Conservation (phyloP, 108 stramenopile genomes). For the Epipyxis sp. region DNA sequence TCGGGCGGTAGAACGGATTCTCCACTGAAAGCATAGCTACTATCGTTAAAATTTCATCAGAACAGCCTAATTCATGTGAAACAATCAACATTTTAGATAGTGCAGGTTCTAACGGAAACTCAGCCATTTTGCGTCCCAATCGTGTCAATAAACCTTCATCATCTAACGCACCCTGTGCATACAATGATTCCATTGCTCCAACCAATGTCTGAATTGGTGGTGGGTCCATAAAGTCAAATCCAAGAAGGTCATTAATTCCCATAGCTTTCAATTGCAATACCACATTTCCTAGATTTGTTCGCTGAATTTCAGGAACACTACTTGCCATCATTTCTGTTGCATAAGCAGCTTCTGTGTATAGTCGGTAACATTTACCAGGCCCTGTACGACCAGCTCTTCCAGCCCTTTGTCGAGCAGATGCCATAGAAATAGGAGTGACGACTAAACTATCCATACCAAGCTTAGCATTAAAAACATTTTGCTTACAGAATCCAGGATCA, state of each 20-base stretch:
- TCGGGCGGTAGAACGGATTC: constrained; percentile 94
- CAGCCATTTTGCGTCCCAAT: constrained; percentile 93
- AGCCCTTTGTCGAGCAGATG: constrained; percentile 80
- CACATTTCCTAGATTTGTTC: constrained; percentile 90
- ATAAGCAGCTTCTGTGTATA: constrained; percentile 93
- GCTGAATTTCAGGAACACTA: constrained; percentile 91
- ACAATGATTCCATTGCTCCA: constrained; percentile 87
- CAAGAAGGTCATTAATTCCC: constrained; percentile 93
- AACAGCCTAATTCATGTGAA: constrained; percentile 91
- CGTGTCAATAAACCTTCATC: constrained; percentile 91
- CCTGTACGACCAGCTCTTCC: constrained; percentile 96
- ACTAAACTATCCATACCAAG: constrained; percentile 95
- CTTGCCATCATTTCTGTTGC: constrained; percentile 87
- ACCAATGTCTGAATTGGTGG: constrained; percentile 92
- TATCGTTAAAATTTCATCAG: constrained; percentile 94
- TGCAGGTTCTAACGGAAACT: constrained; percentile 96
- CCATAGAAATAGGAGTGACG: constrained; percentile 95
- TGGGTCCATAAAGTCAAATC: constrained; percentile 99
- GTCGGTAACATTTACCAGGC: constrained; percentile 94
- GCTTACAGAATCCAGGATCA: constrained; percentile 96
- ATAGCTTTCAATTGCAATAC: constrained; percentile 91
- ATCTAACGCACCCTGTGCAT: constrained; percentile 92
- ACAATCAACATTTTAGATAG: constrained; percentile 87
- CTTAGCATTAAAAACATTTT: constrained; percentile 95
- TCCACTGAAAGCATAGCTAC: constrained; percentile 93